Conservation (phyloP, 176 grass and related monocot species). For the Phoenix dactylifera region DNA sequence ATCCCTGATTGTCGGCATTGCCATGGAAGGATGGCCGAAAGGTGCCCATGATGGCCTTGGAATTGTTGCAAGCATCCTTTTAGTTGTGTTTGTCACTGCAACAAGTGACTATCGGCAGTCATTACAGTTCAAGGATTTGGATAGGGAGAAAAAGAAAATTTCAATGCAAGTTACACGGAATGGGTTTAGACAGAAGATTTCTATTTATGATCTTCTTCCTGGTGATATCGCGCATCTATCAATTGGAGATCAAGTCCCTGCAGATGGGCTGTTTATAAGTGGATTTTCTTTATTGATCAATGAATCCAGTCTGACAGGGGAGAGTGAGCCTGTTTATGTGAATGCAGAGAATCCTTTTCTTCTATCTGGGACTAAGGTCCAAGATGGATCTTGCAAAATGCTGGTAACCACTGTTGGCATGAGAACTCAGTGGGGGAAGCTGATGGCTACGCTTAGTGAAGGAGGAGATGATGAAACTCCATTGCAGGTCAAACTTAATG, state of each 20-base stretch:
- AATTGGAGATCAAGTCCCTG: conserved; percentile 13
- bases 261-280: conserved; percentile 10
- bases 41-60: conserved; percentile 17
- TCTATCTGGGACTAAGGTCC: conserved; percentile 17
- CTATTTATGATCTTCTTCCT: conserved; percentile 18
- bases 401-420: conserved; percentile 15
- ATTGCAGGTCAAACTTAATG: conserved; percentile 18
- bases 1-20: conserved; percentile 13
- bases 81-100: conserved; percentile 14
- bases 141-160: conserved; percentile 19
- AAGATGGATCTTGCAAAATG: conserved; percentile 13
- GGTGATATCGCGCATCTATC: conserved; percentile 13
- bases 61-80: conserved; percentile 17
- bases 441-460: conserved; percentile 7
- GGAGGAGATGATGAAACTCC: conserved; percentile 18
- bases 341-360: conserved; percentile 10
- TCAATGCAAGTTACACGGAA: conserved; percentile 13
- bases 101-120: conserved; percentile 14
- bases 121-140: conserved; percentile 14
- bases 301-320: conserved; percentile 17
- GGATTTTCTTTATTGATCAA: conserved; percentile 17
- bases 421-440: conserved; percentile 17
- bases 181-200: conserved; percentile 15
- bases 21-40: conserved; percentile 18
- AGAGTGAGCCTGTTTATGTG: conserved; percentile 5